These are phyloP conservation scores for Fagopyrum tataricum DNA, from an alignment of 148 eudicot genomes.

Conservation along the genomic window DNA sequence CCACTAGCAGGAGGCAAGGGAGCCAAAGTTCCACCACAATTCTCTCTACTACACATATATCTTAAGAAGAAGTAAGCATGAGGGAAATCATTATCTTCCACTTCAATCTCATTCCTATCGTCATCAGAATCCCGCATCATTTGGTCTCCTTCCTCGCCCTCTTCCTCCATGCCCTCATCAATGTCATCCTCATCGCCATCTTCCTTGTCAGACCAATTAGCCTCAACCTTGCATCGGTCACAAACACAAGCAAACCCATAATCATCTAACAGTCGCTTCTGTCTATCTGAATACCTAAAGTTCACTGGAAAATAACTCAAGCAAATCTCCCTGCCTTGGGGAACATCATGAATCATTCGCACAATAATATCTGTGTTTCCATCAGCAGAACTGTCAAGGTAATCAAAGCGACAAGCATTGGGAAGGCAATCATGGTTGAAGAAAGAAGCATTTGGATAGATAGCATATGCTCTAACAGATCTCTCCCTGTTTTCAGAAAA, in stretches of 20 bases:
- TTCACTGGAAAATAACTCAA: conserved; percentile 90
- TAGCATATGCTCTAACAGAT: conserved; percentile 81
- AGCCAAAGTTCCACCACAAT: conserved; percentile 91
- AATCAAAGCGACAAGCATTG: conserved; percentile 90
- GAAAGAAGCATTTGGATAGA: conserved; percentile 71
- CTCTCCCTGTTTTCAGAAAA: conserved; percentile 36
- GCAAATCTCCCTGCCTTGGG: conserved; percentile 69
- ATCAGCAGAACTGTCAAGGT: conserved; percentile 37
- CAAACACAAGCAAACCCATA: conserved; percentile 75
- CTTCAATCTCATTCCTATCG: conserved; percentile 21
- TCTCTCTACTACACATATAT: conserved; percentile 66
- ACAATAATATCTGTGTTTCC: conserved; percentile 63
- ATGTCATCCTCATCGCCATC: conserved; percentile 38
- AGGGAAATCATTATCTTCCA: conserved; percentile 54
- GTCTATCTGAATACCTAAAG: conserved; percentile 53
- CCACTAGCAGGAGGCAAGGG: conserved; percentile 55
- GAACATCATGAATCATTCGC: conserved; percentile 68
- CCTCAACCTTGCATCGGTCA: conserved; percentile 90
- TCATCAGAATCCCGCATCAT: conserved; percentile 24
- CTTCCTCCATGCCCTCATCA: conserved; percentile 35
- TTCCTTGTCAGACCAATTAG: conserved; percentile 69
- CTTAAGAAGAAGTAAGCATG: conserved; percentile 83
- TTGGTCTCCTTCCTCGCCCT: conserved; percentile 15
- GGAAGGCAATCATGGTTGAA: conserved; percentile 96
- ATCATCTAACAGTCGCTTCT: conserved; percentile 63